Base-by-base conservation (phyloP, 352 stramenopile genomes). In the Globisporangium polare region DNA sequence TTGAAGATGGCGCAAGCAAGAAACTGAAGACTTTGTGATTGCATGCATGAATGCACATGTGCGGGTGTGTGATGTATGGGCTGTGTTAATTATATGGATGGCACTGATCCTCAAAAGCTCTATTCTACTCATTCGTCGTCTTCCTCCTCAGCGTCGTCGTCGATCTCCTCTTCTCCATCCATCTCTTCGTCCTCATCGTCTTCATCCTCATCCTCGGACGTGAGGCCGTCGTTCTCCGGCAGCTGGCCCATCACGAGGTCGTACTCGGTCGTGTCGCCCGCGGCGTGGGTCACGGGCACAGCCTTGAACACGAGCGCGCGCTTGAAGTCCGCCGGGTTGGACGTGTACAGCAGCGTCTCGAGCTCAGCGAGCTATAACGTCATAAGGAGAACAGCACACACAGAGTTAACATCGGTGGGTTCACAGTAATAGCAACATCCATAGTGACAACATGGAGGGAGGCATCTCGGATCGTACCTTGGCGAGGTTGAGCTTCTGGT, bases 181-280 rank as follows among this genome's bases (percentile, higher is more conserved):
- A 74, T 69, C 29, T 72, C 63, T 10, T 66, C 65, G 37, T 83
- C 72, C 1, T 62, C 68, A 24, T 69, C 66, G 13, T 74, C 66
- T 1, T 89, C 80, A 1, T 84, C 84, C 58, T 87, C 85, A 45
- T 90, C 72, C 42, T 89, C 79, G 9, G 81, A 91, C 18, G 83
- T 89, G 31, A 91, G 73, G 2, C 78, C 82, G 52, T 94, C 85
- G 53, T 89, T 84, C 52, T 94, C 85, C 0, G 83, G 82, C 46
- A 92, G 60, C 60, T 87, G 73, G n/a, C 85, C 85, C 68, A 91
- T 83, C 27, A 92, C 70, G n/a, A 91, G 69, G 58, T 94, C 85
- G 66, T 79, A 94, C 74, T 94, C 85, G 31, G 80, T 92, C 45
- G 77, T 89, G 60, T 94, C 85, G 31, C 85, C 85, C 0, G 77